Evolutionary conservation across 257 asterid genomes (phyloP), one percentile per base, ranked within the genome.

Genomic region (Salvia miltiorrhiza): DNA sequence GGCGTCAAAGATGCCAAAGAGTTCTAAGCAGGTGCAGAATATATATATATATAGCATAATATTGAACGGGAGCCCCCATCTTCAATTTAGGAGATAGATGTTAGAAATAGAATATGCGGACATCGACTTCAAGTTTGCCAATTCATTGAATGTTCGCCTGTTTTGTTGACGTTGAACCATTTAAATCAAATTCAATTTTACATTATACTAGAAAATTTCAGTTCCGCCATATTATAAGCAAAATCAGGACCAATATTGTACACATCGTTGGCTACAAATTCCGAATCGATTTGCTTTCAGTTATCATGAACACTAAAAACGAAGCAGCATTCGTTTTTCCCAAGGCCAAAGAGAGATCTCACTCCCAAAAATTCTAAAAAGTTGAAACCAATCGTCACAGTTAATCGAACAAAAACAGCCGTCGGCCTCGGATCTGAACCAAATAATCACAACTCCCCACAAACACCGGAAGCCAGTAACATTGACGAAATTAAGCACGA

Each of bases 371-470:
- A 35, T 52, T 41, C 69, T 30, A 3, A 5, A 30, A 30, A 45
- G 37, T 57, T 70, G 49, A 74, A 30, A 44, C 54, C 56, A 45
- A 74, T 35, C 41, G 13, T 33, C 57, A 73, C 70, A 69, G 56
- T 35, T 8, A 67, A 20, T 59, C 65, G 52, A 44, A 28, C 57
- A 45, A 67, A 52, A 43, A 43, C 13, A 37, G 44, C 79, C 77
- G 77, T 30, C 54, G 47, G 56, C 14, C 30, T 71, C 77, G 80
- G 83, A 79, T 82, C 87, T 74, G 73, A 35, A 16, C 49, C 67
- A 49, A 58, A 49, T 20, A 63, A 64, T 28, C 75, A 45, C 40
- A 64, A 72, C 48, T 37, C 37, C 52, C 58, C 55, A 45, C 2
- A 49, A 63, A 56, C 24, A 63, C 21, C 39, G 9, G 19, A 17